phyloP scores from a whole-genome alignment of 176 grass and related monocot species.

The Saccharum officinarum region DNA sequence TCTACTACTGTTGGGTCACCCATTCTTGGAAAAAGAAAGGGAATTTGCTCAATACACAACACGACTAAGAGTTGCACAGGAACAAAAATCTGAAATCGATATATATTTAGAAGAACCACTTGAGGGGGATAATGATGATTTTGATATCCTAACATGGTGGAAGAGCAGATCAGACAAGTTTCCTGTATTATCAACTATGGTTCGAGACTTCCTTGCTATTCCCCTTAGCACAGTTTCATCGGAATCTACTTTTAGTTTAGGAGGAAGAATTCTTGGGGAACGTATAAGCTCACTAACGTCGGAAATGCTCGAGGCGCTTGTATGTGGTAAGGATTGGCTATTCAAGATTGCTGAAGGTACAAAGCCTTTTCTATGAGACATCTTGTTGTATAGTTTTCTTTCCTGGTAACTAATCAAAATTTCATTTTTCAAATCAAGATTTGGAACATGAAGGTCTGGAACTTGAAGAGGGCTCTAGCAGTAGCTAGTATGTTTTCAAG shows the following conservation, averaged over 20 bases:
- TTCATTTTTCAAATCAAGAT: too few relatives aligned
- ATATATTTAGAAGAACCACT: neutral
- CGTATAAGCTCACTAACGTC: neutral
- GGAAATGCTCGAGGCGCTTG: neutral
- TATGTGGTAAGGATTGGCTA: neutral
- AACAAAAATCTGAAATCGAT: neutral
- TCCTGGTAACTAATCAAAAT: too few relatives aligned
- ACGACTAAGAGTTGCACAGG: rapidly evolving
- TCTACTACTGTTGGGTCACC: too few relatives aligned
- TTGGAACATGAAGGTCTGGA: too few relatives aligned
- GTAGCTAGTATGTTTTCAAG: too few relatives aligned
- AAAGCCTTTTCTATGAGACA: too few relatives aligned
- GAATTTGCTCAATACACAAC: neutral
- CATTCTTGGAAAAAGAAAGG: too few relatives aligned
- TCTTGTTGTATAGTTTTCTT: too few relatives aligned
- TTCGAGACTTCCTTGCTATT: neutral
- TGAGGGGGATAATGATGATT: neutral
- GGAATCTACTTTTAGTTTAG: neutral
- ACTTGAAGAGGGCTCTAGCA: too few relatives aligned
- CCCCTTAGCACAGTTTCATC: neutral
- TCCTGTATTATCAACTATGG: neutral
- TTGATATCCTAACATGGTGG: neutral
- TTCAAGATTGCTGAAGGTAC: too few relatives aligned
- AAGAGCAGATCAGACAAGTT: neutral
- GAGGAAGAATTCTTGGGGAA: neutral